Evolutionary conservation across 1,284 basidiomycete genomes (phyloP), one percentile per base, ranked within the genome.

Genomic region (Pseudozyma flocculosa): DNA sequence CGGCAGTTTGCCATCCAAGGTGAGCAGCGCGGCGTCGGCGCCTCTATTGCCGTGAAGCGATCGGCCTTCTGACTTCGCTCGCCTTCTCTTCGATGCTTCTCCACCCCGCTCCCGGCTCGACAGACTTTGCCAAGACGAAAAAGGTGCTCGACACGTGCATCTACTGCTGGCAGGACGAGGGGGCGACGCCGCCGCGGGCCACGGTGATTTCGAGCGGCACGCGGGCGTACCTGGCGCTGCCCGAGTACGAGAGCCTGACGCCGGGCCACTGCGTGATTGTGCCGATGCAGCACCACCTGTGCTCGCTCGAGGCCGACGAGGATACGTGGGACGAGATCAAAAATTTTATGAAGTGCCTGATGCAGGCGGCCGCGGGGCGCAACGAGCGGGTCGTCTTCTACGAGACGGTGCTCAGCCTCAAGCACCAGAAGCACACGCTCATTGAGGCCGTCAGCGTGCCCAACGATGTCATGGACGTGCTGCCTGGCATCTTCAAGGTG

Each of bases 331-430:
- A 81, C 21, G 48, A 64, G 46, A 39, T 60, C 45, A 57, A 50
- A 91, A 98, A 98, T 78, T 98, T 96, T 75, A 96, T 96, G 92
- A 99, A 99, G 80, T 94, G 90, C 68, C 81, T 99, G 17, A 94
- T 97, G 86, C 86, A 86, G 52, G 92, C 95, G 89, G 92, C 87
- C 67, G 87, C 90, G 0, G 34, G 45, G 22, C 85, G 90, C 57
- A 88, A 92, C 78, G 87, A 90, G 72, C 91, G 90, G 0, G 88
- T 93, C 22, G 80, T 97, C 18, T 97, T 98, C 80, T 95, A 87
- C 77, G 94, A 97, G 79, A 96, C 93, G 1, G 87, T 96, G 26
- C 81, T 91, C 39, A 87, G 82, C 17, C 82, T 97, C 71, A 90
- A 88, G 73, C 84, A 85, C 77, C 94, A 99, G 76, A 86, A 84